A percentile compares a stretch with the other conserved stretches of the same genome.
phyloP scores from a whole-genome alignment of 2,329 filamentous ascomycete genomes.

The Neonectria faginata region DNA sequence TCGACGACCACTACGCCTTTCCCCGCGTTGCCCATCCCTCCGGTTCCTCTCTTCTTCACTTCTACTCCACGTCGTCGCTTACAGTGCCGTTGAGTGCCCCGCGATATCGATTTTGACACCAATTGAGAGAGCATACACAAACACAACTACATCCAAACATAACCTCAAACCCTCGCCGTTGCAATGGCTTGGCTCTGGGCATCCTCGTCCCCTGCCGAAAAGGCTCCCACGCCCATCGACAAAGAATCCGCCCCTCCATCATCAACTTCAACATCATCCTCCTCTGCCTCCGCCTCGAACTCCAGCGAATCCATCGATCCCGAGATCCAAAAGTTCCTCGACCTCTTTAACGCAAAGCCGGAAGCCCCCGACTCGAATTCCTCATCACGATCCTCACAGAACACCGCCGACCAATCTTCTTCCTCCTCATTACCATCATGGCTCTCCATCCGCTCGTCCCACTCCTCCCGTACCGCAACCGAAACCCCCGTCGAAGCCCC shows the following conservation, averaged over 20 bases:
- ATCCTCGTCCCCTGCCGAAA: constrained; percentile 50
- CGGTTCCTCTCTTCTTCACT: background rate
- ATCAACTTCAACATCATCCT: constrained; percentile 31
- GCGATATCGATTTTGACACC: background rate
- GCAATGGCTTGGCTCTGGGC: constrained; percentile 74
- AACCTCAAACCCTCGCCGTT: constrained; percentile 20
- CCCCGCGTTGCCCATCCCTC: constrained; percentile 1
- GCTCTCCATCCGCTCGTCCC: constrained; percentile 51
- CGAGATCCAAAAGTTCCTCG: constrained; percentile 67
- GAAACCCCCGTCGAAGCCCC: constrained; percentile 39
- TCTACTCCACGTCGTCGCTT: background rate
- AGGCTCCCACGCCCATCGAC: constrained; percentile 42
- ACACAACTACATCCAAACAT: constrained; percentile 15
- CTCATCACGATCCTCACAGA: constrained; percentile 38
- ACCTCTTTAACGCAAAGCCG: constrained; percentile 54
- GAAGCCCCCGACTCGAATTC: constrained; percentile 43
- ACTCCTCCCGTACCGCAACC: constrained; percentile 37
- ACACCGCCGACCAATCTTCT: constrained; percentile 45
- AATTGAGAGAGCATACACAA: constrained; percentile 3
- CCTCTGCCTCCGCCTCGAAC: constrained; percentile 29
- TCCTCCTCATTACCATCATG: constrained; percentile 50
- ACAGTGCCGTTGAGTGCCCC: background rate
- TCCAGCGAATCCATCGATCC: constrained; percentile 55
- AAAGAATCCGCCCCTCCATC: constrained; percentile 40
- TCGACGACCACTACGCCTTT: constrained; percentile 2